Evolutionary conservation across 2,329 filamentous ascomycete genomes (phyloP), one percentile per base, ranked within the genome.

Genomic region (Clarireedia homoeocarpa): DNA sequence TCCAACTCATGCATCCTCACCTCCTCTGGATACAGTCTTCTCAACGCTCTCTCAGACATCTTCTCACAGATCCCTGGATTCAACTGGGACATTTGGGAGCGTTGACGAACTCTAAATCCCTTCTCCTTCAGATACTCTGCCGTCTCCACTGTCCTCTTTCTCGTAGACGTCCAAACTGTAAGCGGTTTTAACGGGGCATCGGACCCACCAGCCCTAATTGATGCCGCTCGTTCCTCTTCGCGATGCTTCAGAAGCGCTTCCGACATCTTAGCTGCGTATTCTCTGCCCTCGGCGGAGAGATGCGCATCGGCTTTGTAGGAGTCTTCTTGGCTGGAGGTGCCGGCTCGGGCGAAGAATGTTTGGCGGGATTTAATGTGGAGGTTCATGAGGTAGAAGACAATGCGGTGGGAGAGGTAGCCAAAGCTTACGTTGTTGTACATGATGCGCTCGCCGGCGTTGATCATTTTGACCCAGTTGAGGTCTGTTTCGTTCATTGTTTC

Each of bases 391-490:
- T 97, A 99, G 73, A 99, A 99, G 55, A 99, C 92, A 63, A 99
- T 99, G 59, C 94, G 85, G 70, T 99, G 91, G 0, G 91, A 95
- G 34, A 99, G 80, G 69, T 99, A 99, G 65, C 91, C 92, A 71
- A 99, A 97, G 68, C 87, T 91, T 70, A 94, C 89, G 63, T 97
- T 96, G 75, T 99, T 99, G 72, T 97, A 92, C 65, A 92, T 87
- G 68, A 99, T 87, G 63, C 90, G 85, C 68, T 92, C 84, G 46
- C 94, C 94, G 6, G 94, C 94, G 65, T 99, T 99, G 70, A 97
- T 95, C 92, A 99, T 96, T 76, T 96, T 96, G 74, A 99, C 92
- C 74, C 92, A 99, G 70, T 97, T 96, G 61, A 99, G 79, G 63
- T 97, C 91, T 30, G 81, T 79, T 71, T 99, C 94, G 66, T 91